These are phyloP conservation scores for Jaenimonas drosophilae DNA, from an alignment of 208 protist genomes.

Conservation along the genomic window DNA sequence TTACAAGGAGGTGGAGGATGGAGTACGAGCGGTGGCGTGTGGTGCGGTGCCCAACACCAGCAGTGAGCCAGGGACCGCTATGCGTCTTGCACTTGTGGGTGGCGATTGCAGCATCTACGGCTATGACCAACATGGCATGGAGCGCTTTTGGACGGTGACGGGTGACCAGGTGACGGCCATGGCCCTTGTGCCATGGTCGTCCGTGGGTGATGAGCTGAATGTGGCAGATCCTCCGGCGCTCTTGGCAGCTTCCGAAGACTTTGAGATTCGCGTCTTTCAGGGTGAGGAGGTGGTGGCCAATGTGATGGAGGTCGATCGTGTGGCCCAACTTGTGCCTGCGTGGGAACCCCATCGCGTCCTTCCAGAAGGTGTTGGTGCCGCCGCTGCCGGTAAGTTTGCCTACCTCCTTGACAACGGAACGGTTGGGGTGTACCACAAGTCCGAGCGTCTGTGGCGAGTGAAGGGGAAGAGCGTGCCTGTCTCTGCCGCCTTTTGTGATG, in stretches of 20 bases:
- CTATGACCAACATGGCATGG: constrained; percentile 79
- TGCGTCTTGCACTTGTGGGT: constrained; percentile 77
- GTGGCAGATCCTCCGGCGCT: constrained; percentile 25
- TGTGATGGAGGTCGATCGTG: constrained; percentile 71
- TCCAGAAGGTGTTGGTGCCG: no score
- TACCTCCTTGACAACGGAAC: constrained; percentile 91
- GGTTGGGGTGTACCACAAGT: constrained; percentile 84
- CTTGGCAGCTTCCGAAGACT: constrained; percentile 91
- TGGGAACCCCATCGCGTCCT: constrained; percentile 2
- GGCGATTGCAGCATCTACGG: constrained; percentile 93
- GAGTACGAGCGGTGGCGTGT: constrained; percentile 75
- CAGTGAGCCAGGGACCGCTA: constrained; percentile 6
- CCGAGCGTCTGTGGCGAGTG: constrained; percentile 76
- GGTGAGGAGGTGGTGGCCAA: constrained; percentile 80
- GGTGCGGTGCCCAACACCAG: constrained; percentile 26
- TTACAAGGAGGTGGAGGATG: constrained; percentile 90
- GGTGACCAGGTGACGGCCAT: constrained; percentile 90
- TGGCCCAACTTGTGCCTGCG: constrained; percentile 49
- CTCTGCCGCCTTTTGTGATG: constrained; percentile 82
- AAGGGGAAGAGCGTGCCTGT: constrained; percentile 77
- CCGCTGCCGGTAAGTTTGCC: constrained; percentile 47
- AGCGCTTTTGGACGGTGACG: constrained; percentile 92
- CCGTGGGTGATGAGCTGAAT: background rate
- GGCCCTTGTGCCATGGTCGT: constrained; percentile 59
- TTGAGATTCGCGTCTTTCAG: constrained; percentile 88